phyloP scores from a whole-genome alignment of 2,329 filamentous ascomycete genomes.

The Paecilomyces niveus region DNA sequence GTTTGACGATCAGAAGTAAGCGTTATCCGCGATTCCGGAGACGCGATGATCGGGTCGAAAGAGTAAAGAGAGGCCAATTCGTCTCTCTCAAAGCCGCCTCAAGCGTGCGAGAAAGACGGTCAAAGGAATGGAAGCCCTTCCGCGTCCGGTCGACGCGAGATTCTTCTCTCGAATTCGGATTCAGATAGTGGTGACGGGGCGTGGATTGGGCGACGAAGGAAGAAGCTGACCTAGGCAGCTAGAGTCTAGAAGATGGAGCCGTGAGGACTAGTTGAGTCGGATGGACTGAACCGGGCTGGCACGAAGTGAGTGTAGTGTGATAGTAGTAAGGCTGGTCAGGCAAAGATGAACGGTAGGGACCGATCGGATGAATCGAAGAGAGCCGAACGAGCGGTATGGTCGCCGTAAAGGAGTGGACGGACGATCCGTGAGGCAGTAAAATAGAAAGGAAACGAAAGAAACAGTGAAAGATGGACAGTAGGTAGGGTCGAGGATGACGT shows the following conservation, averaged over 20 bases:
- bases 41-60: slow-evolving; percentile 29
- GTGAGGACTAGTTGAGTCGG: slow-evolving; percentile 9
- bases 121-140: slow-evolving; percentile 24
- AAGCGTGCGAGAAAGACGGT: slow-evolving; percentile 26
- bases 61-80: slow-evolving; percentile 10
- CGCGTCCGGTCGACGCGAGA: slow-evolving; percentile 4
- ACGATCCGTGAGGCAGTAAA: slow-evolving; percentile 27
- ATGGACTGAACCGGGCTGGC: slow-evolving; percentile 18
- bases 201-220: slow-evolving; percentile 13
- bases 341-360: slow-evolving; percentile 6
- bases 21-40: slow-evolving; percentile 1
- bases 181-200: slow-evolving; percentile 15
- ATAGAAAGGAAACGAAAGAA: slow-evolving; percentile 16
- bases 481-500: slow-evolving; percentile 13
- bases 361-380: slow-evolving; percentile 1
- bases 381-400: slow-evolving; percentile 33
- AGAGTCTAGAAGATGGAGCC: slow-evolving; percentile 7
- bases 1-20: not conserved
- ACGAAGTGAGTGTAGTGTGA: slow-evolving; percentile 30
- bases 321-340: slow-evolving; percentile 10
- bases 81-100: slow-evolving; percentile 27
- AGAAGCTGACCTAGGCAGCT: slow-evolving; percentile 34
- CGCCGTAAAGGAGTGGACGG: slow-evolving; percentile 49
- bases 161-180: not conserved
- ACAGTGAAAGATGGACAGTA: slow-evolving; percentile 18